Conservation (phyloP, 2,329 filamentous ascomycete genomes). For the Pestalotiopsis sp. region DNA sequence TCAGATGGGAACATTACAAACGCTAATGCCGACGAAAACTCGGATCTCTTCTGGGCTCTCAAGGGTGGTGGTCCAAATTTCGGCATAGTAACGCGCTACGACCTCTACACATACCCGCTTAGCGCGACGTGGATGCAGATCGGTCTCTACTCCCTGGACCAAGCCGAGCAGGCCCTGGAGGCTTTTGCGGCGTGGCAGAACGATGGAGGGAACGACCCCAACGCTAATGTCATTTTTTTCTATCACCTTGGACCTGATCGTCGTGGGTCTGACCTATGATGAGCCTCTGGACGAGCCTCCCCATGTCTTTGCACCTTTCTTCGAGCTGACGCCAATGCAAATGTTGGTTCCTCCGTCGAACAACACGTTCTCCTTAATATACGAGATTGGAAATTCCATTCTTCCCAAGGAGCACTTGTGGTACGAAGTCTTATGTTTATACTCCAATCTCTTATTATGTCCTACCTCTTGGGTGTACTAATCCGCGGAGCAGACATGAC, state of each 20-base stretch:
- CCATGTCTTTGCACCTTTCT: conserved; percentile 38
- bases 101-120: not conserved
- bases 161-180: conserved; percentile 22
- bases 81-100: conserved; percentile 7
- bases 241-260: conserved; percentile 18
- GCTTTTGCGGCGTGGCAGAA: conserved; percentile 17
- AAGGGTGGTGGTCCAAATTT: conserved; percentile 9
- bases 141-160: conserved; percentile 19
- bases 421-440: not conserved
- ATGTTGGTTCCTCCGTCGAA: not conserved
- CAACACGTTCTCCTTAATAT: not conserved
- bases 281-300: conserved; percentile 24
- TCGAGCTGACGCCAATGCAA: conserved; percentile 25
- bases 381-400: not conserved
- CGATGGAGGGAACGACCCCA: conserved; percentile 16
- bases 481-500: not conserved
- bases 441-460: not conserved
- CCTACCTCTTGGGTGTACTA: not conserved
- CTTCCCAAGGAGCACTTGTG: not conserved
- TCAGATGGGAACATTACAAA: conserved; percentile 3
- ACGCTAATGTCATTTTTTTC: conserved; percentile 22
- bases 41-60: conserved; percentile 11
- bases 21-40: not conserved
- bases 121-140: not conserved
- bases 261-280: conserved; percentile 23